Evolutionary conservation across 805 yeast species (phyloP), one percentile per base, ranked within the genome.

Genomic region (Lipomyces mesembrius): DNA sequence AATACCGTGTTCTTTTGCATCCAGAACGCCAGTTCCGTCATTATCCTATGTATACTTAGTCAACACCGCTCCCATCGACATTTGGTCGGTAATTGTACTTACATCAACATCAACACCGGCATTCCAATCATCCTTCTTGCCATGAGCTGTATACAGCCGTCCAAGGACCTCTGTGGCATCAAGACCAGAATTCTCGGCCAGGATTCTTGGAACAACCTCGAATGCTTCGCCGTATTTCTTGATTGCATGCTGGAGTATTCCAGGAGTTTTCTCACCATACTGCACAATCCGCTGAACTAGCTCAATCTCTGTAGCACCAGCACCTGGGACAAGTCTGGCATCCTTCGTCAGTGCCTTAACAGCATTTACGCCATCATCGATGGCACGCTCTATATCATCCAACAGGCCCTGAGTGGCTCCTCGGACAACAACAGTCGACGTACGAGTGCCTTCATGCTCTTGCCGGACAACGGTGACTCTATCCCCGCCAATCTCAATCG

Each of bases 401-500:
- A 95, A 82, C 77, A 85, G 87, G 80, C 91, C 93, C 79, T 92
- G 94, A 6, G 99, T 95, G 55, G 99, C 99, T 64, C 99, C 99
- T 79, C 99, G 87, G 63, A 95, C 82, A 59, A 95, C 89, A 74
- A 95, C 92, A 8, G 99, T 95, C 17, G 98, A 88, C 3, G 99
- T 95, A 74, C 90, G 84, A 34, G 97, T 88, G 57, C 77, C 75
- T 70, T 82, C 86, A 37, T 79, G 59, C 53, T 64, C 73, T 60
- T 95, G 99, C 77, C 91, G 85, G 83, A 95, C 93, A 37, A 95
- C 85, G 9, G 98, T 94, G 51, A 95, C 98, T 78, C 97, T 87
- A 80, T 95, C 98, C 63, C 98, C 97, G 71, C 99, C 99, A 77
- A 95, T 92, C 82, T 95, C 99, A 74, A 85, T 86, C 29, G 97